phyloP scores from a whole-genome alignment of 1,139 yeast genomes.

The Lodderomyces elongisporus region DNA sequence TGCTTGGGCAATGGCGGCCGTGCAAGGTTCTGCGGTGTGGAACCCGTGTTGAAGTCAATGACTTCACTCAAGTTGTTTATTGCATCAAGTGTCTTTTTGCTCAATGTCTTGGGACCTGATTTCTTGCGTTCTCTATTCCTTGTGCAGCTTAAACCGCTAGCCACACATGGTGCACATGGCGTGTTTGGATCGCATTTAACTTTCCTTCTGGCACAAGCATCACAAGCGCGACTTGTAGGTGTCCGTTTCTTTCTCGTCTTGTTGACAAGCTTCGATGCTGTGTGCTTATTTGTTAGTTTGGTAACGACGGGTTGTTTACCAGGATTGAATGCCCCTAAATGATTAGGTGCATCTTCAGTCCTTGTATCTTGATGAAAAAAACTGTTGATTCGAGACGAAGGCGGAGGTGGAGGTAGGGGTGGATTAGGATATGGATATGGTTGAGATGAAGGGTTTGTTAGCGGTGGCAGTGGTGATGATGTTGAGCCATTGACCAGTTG shows the following conservation, averaged over 20 bases:
- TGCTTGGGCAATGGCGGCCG: no score
- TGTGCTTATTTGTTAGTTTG: conserved; percentile 13
- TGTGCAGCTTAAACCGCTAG: conserved; percentile 35
- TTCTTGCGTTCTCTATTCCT: conserved; percentile 35
- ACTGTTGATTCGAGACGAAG: no score
- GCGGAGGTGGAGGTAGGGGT: no score
- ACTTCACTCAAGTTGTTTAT: conserved; percentile 24
- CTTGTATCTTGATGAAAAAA: no score
- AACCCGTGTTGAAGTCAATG: conserved; percentile 10
- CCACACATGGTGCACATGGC: conserved; percentile 38
- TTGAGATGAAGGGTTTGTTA: no score
- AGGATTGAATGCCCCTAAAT: no score
- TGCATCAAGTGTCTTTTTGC: conserved; percentile 33
- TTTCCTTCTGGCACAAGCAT: conserved; percentile 42
- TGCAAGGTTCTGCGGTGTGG: conserved; percentile 2
- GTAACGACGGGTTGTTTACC: conserved; percentile 3
- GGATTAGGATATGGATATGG: no score
- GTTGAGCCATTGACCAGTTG: no score
- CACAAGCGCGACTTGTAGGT: conserved; percentile 33
- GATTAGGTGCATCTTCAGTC: no score
- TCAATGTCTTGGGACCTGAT: conserved; percentile 40
- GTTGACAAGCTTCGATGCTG: conserved; percentile 6
- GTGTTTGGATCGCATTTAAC: conserved; percentile 36
- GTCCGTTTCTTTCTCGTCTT: conserved; percentile 18
- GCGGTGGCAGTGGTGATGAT: no score